Conservation (phyloP, 1,139 yeast species). For the Kodamaea anthophila region DNA sequence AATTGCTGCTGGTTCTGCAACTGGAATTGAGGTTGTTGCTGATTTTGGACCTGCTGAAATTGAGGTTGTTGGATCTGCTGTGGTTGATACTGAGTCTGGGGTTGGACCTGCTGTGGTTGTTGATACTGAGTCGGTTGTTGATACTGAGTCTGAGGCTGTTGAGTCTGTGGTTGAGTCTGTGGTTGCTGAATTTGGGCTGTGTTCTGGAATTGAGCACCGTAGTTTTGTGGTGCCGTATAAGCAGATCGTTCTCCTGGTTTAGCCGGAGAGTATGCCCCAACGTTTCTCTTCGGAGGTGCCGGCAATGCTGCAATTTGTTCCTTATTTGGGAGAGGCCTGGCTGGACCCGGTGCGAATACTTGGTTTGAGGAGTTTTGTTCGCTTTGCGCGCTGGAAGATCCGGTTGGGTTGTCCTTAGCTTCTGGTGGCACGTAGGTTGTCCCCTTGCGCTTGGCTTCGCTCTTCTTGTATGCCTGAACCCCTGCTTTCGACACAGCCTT, state of each 20-base stretch:
- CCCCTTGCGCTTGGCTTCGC: slow-evolving; percentile 20
- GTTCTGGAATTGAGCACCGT: neutral
- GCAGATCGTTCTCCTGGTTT: slow-evolving; percentile 8
- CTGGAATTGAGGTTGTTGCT: neutral
- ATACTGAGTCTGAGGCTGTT: slow-evolving; percentile 4
- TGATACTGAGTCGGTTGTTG: slow-evolving; percentile 5
- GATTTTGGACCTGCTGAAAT: slow-evolving; percentile 3
- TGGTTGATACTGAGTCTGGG: slow-evolving; percentile 4
- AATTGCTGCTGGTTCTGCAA: slow-evolving; percentile 1
- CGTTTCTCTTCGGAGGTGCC: slow-evolving; percentile 46
- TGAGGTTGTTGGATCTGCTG: slow-evolving; percentile 1
- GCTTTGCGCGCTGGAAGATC: slow-evolving; percentile 4
- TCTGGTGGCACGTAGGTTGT: slow-evolving; percentile 10
- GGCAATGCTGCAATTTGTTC: slow-evolving; percentile 41
- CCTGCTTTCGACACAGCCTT: slow-evolving; percentile 47
- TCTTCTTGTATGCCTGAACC: slow-evolving; percentile 39
- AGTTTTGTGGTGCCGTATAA: no score
- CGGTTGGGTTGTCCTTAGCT: slow-evolving; percentile 4
- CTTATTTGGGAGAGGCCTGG: slow-evolving; percentile 19
- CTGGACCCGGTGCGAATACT: slow-evolving; percentile 6
- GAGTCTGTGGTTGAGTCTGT: slow-evolving; percentile 5
- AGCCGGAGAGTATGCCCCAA: slow-evolving; percentile 13
- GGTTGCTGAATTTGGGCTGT: slow-evolving; percentile 6
- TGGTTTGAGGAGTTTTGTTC: no score
- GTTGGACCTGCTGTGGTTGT: slow-evolving; percentile 1